These are phyloP conservation scores for Hydnomerulius pinastri DNA, from an alignment of 768 basidiomycete species.

Conservation along the genomic window DNA sequence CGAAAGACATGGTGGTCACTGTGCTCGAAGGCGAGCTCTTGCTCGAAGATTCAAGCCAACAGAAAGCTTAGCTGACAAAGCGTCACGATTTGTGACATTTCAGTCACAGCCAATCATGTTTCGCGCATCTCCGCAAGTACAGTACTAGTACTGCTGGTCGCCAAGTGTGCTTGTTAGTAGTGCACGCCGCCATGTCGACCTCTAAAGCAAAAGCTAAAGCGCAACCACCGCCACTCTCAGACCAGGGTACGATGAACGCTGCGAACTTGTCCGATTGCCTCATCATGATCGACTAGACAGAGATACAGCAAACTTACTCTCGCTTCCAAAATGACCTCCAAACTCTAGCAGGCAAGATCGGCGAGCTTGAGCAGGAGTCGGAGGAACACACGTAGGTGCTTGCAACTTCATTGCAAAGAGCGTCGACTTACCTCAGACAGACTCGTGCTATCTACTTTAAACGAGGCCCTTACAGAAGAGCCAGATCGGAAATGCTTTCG, in stretches of 20 bases:
- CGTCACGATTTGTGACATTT: slow-evolving; percentile 28
- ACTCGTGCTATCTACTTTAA: slow-evolving; percentile 84
- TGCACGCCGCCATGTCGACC: slow-evolving; percentile 43
- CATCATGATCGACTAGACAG: slow-evolving; percentile 58
- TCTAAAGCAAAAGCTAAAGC: slow-evolving; percentile 62
- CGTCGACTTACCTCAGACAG: slow-evolving; percentile 41
- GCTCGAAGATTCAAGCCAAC: slow-evolving; percentile 17
- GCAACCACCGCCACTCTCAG: slow-evolving; percentile 55
- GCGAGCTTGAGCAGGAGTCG: slow-evolving; percentile 92
- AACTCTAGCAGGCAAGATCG: slow-evolving; percentile 90
- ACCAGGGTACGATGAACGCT: slow-evolving; percentile 60
- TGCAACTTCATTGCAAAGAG: slow-evolving; percentile 3
- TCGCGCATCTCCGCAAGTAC: slow-evolving; percentile 11
- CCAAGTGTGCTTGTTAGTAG: no score
- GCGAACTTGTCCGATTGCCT: slow-evolving; percentile 20
- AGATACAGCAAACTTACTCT: slow-evolving; percentile 81
- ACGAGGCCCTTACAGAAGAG: slow-evolving; percentile 78
- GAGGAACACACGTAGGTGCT: slow-evolving; percentile 87
- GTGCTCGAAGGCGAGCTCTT: slow-evolving; percentile 32
- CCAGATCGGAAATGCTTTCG: slow-evolving; percentile 96
- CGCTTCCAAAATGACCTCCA: slow-evolving; percentile 88
- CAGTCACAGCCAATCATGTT: slow-evolving; percentile 28
- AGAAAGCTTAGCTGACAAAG: slow-evolving; percentile 25
- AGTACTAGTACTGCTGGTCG: background rate
- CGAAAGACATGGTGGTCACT: slow-evolving; percentile 54